Evolutionary conservation across 441 rosid genomes (phyloP).

Genomic region (Gossypium gossypioides): DNA sequence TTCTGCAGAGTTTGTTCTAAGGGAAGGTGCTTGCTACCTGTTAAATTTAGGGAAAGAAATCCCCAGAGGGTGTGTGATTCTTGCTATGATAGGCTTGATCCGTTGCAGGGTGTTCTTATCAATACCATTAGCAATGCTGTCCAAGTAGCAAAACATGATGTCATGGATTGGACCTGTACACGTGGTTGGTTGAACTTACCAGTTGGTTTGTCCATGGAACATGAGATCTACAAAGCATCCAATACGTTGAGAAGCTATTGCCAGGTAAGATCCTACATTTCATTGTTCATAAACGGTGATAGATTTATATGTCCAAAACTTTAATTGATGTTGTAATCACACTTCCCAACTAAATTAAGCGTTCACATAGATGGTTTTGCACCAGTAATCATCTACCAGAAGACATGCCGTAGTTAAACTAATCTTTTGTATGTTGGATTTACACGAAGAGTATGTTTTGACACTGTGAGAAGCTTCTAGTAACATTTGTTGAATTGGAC

Average conservation of each 20-base stretch:
- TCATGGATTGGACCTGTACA: slow-evolving; percentile 79
- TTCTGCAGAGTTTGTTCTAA: slow-evolving; percentile 74
- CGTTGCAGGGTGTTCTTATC: slow-evolving; percentile 69
- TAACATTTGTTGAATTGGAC: slow-evolving; percentile 13
- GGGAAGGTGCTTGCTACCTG: slow-evolving; percentile 77
- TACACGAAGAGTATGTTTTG: neutral
- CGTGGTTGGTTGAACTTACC: slow-evolving; percentile 97
- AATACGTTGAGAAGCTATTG: slow-evolving; percentile 67
- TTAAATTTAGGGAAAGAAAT: slow-evolving; percentile 69
- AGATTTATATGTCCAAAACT: neutral
- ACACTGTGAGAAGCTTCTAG: neutral
- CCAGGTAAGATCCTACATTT: slow-evolving; percentile 40
- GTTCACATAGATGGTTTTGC: neutral
- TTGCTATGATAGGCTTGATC: slow-evolving; percentile 93
- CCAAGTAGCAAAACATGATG: slow-evolving; percentile 92
- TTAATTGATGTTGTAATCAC: neutral
- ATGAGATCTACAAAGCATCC: slow-evolving; percentile 86
- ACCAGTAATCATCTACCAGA: neutral
- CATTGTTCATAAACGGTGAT: neutral
- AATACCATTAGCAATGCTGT: slow-evolving; percentile 77
- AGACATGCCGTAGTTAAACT: neutral
- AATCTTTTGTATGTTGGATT: neutral
- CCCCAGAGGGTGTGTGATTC: slow-evolving; percentile 93
- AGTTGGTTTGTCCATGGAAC: slow-evolving; percentile 84
- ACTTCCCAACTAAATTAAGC: neutral